Conservation (phyloP, 2,329 filamentous ascomycete species). For the Venturiaceae sp. region DNA sequence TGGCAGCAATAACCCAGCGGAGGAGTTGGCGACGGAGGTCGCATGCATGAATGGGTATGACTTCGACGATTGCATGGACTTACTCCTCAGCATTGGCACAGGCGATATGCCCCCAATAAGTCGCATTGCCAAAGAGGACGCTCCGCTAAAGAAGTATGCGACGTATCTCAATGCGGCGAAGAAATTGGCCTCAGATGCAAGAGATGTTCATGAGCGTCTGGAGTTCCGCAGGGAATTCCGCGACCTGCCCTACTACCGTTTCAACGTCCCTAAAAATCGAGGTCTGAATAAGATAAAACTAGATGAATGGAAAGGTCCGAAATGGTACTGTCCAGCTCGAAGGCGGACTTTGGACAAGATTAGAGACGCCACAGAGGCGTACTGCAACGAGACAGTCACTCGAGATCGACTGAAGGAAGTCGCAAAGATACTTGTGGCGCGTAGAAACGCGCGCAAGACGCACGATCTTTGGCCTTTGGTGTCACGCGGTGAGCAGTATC, state of each 20-base stretch:
- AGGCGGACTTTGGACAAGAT: background rate
- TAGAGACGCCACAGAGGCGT: background rate
- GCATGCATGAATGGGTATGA: constrained; percentile 33
- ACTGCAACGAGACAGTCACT: background rate
- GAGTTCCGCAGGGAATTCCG: too few species aligned
- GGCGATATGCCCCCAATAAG: constrained; percentile 16
- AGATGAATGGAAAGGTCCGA: background rate
- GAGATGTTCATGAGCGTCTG: background rate
- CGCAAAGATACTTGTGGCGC: background rate
- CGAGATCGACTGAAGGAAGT: background rate
- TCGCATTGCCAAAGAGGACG: background rate
- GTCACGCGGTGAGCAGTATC: background rate
- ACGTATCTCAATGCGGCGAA: background rate
- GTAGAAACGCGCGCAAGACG: background rate
- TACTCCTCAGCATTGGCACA: constrained; percentile 38
- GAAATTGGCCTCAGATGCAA: background rate
- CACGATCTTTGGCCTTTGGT: background rate
- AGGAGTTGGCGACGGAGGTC: constrained; percentile 35
- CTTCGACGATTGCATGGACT: constrained; percentile 24
- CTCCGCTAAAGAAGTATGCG: background rate
- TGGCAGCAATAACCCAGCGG: background rate
- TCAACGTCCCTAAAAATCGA: background rate
- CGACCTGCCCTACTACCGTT: background rate
- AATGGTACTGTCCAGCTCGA: background rate
- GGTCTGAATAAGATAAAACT: background rate